phyloP scores from a whole-genome alignment of 1,284 basidiomycete species.

The Cerioporus squamosus region DNA sequence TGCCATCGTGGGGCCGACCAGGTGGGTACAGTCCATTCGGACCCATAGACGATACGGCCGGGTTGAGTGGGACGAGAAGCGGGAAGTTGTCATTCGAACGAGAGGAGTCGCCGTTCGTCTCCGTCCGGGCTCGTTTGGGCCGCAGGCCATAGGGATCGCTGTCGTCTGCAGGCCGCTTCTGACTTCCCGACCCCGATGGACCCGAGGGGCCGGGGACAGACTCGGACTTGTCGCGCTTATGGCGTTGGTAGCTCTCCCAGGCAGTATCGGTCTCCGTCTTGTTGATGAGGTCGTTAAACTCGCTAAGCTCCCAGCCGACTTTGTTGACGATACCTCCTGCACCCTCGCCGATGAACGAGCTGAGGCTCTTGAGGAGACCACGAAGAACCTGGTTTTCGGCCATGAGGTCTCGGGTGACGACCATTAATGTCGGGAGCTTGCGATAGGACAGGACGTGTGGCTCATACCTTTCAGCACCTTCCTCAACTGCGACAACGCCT shows the following conservation, averaged over 20 bases:
- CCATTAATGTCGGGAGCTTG: conserved; percentile 11
- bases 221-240: conserved; percentile 48
- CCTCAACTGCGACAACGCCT: conserved; percentile 80
- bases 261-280: conserved; percentile 90
- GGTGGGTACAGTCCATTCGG: conserved; percentile 35
- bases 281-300: conserved; percentile 82
- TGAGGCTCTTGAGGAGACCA: conserved; percentile 74
- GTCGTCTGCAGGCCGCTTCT: conserved; percentile 55
- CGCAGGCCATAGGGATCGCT: conserved; percentile 41
- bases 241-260: conserved; percentile 82
- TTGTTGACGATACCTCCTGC: conserved; percentile 76
- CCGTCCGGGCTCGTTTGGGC: conserved; percentile 56
- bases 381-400: conserved; percentile 86
- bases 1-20: conserved; percentile 45
- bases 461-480: conserved; percentile 76
- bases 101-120: conserved; percentile 45
- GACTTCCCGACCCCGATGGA: conserved; percentile 24
- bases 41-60: conserved; percentile 42
- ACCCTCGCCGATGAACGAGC: conserved; percentile 86
- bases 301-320: conserved; percentile 76
- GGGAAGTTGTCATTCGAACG: conserved; percentile 52
- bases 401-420: conserved; percentile 68
- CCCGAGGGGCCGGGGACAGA: conserved; percentile 24
- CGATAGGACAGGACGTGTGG: conserved; percentile 5
- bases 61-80: conserved; percentile 57